These are phyloP conservation scores for Ilyonectria mors-panacis DNA, from an alignment of 2,329 filamentous ascomycete species.

Conservation along the genomic window DNA sequence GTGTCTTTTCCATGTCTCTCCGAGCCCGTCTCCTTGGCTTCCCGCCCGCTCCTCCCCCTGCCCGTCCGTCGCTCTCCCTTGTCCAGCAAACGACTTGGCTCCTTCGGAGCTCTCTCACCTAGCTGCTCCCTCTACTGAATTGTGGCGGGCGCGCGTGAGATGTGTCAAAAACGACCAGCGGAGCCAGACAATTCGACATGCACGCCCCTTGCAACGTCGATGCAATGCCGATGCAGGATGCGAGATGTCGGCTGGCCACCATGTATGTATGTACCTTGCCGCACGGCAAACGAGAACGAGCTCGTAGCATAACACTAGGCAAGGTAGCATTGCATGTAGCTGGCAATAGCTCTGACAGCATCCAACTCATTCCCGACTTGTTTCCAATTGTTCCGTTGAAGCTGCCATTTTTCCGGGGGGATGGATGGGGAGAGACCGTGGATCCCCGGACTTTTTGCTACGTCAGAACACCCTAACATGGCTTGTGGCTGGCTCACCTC, in stretches of 20 bases:
- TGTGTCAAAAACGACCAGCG: constrained; percentile 4
- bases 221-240: constrained; percentile 20
- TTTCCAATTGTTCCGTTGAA: constrained; percentile 6
- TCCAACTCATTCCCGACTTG: constrained; percentile 4
- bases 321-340: not conserved
- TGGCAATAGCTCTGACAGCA: not conserved
- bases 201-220: constrained; percentile 5
- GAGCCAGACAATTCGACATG: not conserved
- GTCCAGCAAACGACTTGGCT: constrained; percentile 8
- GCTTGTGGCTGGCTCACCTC: constrained; percentile 1
- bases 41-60: constrained; percentile 17
- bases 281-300: not conserved
- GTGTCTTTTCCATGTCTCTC: constrained; percentile 21
- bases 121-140: not conserved
- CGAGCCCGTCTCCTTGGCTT: not conserved
- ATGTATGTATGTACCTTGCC: not conserved
- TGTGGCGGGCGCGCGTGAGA: constrained; percentile 26
- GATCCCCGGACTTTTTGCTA: constrained; percentile 13
- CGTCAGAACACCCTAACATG: constrained; percentile 7
- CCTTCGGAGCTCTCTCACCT: not conserved
- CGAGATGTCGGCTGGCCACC: constrained; percentile 17
- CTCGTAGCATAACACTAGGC: not conserved
- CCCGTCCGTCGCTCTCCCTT: constrained; percentile 28
- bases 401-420: constrained; percentile 8
- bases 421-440: constrained; percentile 12